Evolutionary conservation across 2,329 filamentous ascomycete species (phyloP).

Genomic region (Pseudogymnoascus sp.): DNA sequence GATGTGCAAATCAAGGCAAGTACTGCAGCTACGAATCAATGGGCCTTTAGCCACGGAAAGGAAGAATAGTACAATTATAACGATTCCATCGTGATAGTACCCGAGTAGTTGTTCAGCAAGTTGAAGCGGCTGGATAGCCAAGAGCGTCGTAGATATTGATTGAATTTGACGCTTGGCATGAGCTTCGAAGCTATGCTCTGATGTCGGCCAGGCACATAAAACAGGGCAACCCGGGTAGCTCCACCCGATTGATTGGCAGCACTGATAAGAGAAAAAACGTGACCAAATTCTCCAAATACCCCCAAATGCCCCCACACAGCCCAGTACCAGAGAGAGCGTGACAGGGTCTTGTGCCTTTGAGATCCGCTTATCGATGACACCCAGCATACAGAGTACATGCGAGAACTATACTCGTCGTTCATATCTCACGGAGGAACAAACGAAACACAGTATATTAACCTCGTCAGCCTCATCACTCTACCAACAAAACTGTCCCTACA

Average conservation of each 20-base stretch:
- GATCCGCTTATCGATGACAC: conserved; percentile 5
- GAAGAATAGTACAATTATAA: not conserved
- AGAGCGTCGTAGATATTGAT: not conserved
- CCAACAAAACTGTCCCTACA: not conserved
- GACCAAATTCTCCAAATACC: not conserved
- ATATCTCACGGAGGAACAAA: not conserved
- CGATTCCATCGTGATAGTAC: not conserved
- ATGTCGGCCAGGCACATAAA: conserved; percentile 5
- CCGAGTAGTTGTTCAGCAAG: not conserved
- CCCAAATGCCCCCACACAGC: not conserved
- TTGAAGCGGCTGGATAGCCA: not conserved
- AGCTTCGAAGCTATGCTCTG: conserved; percentile 2
- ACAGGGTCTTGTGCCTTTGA: conserved; percentile 2
- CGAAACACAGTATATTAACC: not conserved
- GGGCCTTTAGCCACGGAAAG: not conserved
- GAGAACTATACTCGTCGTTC: not conserved
- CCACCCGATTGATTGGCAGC: conserved; percentile 4
- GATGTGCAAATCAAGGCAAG: not conserved
- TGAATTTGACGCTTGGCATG: not conserved
- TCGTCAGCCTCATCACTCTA: not conserved
- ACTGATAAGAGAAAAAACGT: conserved; percentile 5
- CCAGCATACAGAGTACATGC: not conserved
- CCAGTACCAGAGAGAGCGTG: not conserved
- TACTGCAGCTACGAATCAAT: not conserved
- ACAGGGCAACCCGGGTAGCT: conserved; percentile 8